Conservation (phyloP, 163 green algal species). For the Coccomyxa subellipsoidea region DNA sequence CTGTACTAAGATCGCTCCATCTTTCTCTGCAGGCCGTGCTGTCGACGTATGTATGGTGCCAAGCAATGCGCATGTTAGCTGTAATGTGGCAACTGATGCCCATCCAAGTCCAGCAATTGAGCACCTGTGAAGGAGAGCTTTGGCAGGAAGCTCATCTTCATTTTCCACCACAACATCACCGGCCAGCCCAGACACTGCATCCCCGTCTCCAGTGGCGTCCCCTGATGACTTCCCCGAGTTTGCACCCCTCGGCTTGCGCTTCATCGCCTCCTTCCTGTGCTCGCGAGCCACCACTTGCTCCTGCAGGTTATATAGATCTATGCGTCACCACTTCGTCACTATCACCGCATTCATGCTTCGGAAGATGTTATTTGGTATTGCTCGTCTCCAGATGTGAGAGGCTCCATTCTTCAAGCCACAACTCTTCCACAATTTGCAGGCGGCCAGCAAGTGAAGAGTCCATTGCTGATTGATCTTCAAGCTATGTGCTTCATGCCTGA, state of each 20-base stretch:
- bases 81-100: not conserved
- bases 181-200: not conserved
- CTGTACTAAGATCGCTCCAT: too few relatives aligned
- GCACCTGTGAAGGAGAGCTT: slow-evolving; percentile 9
- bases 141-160: slow-evolving; percentile 14
- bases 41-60: too few relatives aligned
- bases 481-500: too few relatives aligned
- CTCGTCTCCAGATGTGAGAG: not conserved
- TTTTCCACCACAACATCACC: slow-evolving; percentile 22
- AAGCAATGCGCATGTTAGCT: too few relatives aligned
- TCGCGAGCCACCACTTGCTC: slow-evolving; percentile 23
- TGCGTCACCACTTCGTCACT: too few relatives aligned
- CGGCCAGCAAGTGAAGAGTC: not conserved
- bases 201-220: not conserved
- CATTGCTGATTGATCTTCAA: too few relatives aligned
- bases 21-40: too few relatives aligned
- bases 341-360: too few relatives aligned
- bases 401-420: not conserved
- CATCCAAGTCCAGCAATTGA: not conserved
- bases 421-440: not conserved
- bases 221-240: not conserved
- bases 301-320: not conserved
- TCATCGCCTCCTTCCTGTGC: slow-evolving; percentile 18
- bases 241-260: not conserved
- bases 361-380: not conserved